Conservation (phyloP, 768 basidiomycete species). For the Tephrocybe sp. region DNA sequence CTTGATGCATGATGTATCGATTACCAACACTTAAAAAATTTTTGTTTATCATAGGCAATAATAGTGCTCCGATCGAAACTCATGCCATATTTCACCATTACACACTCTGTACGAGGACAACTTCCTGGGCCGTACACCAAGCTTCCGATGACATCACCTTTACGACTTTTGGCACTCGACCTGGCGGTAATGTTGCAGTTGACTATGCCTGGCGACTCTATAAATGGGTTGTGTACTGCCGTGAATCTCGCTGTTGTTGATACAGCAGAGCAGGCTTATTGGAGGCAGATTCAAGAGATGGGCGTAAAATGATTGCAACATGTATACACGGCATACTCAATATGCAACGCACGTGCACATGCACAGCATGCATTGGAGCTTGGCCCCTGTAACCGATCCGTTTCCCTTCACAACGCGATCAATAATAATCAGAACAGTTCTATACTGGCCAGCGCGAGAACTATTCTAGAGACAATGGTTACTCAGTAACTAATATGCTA, state of each 20-base stretch:
- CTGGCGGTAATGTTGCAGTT: constrained; percentile 39
- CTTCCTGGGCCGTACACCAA: constrained; percentile 76
- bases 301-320: neutral
- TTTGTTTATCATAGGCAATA: constrained; percentile 37
- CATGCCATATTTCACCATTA: constrained; percentile 76
- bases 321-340: neutral
- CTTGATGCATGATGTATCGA: constrained; percentile 1
- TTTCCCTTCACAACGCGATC: neutral
- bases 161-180: constrained; percentile 64
- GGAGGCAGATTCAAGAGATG: constrained; percentile 27
- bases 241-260: constrained; percentile 36
- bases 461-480: neutral
- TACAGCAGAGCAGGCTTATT: constrained; percentile 37
- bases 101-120: constrained; percentile 71
- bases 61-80: constrained; percentile 55
- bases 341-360: neutral
- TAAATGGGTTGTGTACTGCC: constrained; percentile 16
- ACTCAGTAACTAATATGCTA: constrained; percentile 26
- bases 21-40: neutral
- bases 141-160: constrained; percentile 41
- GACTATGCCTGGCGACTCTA: constrained; percentile 6
- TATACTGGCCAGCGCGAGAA: neutral
- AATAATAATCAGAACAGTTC: neutral
- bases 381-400: too few relatives aligned
- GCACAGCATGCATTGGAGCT: neutral